Percentiles rank a stretch among this genome's conserved stretches.
phyloP scores from a whole-genome alignment of 352 stramenopile genomes.

The Pythium periplocum region DNA sequence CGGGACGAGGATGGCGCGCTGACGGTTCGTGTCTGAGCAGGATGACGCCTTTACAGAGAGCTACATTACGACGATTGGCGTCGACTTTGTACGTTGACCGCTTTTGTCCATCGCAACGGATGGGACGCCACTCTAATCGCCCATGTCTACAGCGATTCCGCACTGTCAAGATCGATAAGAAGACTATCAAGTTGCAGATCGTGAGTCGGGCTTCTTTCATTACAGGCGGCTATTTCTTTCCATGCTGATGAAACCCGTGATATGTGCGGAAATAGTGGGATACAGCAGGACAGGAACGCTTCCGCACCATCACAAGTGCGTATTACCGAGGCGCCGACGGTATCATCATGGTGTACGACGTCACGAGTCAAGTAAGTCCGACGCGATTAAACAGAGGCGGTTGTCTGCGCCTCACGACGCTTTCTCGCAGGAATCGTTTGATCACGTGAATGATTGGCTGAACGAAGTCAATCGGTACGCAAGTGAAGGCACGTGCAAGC shows the following conservation, averaged over 20 bases:
- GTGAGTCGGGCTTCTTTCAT: slow-evolving; percentile 34
- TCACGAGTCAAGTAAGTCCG: slow-evolving; percentile 87
- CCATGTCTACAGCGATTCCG: slow-evolving; percentile 79
- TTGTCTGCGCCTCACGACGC: background rate
- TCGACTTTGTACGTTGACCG: slow-evolving; percentile 87
- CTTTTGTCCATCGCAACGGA: background rate
- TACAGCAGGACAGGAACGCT: slow-evolving; percentile 98
- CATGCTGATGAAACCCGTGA: too few species aligned
- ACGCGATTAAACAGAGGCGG: too few species aligned
- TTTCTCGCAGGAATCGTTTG: slow-evolving; percentile 94
- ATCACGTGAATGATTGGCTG: slow-evolving; percentile 99
- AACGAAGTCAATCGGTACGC: slow-evolving; percentile 99
- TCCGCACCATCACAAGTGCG: slow-evolving; percentile 97
- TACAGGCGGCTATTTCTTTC: too few species aligned
- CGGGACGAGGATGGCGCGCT: background rate
- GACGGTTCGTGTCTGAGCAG: slow-evolving; percentile 17
- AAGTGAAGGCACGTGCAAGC: slow-evolving; percentile 98
- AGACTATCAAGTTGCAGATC: slow-evolving; percentile 98
- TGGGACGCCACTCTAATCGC: background rate
- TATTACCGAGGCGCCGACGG: slow-evolving; percentile 99
- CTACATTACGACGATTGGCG: slow-evolving; percentile 95
- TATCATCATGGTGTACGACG: slow-evolving; percentile 99
- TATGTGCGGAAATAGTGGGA: slow-evolving; percentile 80
- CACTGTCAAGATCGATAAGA: slow-evolving; percentile 98
- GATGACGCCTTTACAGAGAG: slow-evolving; percentile 98